Percentiles rank a stretch among this genome's conserved stretches.
phyloP scores from a whole-genome alignment of 169 alveolate genomes.

The Plasmodium coatneyi region DNA sequence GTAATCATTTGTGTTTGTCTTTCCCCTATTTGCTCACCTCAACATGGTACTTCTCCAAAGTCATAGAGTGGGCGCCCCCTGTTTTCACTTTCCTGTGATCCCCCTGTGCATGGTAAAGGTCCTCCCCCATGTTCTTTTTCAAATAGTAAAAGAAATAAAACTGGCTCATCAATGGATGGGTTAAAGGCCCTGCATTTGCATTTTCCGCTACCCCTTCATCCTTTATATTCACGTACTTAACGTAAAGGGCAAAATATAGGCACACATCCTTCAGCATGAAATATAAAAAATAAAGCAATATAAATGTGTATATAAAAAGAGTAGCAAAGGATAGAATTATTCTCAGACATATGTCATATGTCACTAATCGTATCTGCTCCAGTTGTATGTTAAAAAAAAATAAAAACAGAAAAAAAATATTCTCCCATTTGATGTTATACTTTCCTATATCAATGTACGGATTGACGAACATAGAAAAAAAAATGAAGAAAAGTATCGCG shows the following conservation, averaged over 20 bases:
- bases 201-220: background rate
- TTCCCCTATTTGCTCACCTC: background rate
- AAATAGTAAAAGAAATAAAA: constrained; percentile 42
- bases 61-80: background rate
- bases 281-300: constrained; percentile 53
- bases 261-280: constrained; percentile 69
- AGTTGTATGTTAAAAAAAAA: constrained; percentile 74
- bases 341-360: constrained; percentile 50
- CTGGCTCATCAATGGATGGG: background rate
- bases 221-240: constrained; percentile 13
- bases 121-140: constrained; percentile 19
- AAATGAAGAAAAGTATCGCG: constrained; percentile 49
- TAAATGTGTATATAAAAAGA: constrained; percentile 53
- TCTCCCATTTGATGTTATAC: constrained; percentile 25
- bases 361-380: constrained; percentile 63
- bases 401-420: constrained; percentile 61
- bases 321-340: constrained; percentile 32
- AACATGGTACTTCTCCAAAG: constrained; percentile 9
- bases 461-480: constrained; percentile 20
- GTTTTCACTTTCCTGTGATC: background rate
- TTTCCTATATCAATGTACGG: constrained; percentile 28
- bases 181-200: background rate
- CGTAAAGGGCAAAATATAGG: constrained; percentile 17
- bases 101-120: background rate
- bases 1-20: background rate